Evolutionary conservation across 1,284 basidiomycete genomes (phyloP), one percentile per base, ranked within the genome.

Genomic region (Apiotrichum gracile): DNA sequence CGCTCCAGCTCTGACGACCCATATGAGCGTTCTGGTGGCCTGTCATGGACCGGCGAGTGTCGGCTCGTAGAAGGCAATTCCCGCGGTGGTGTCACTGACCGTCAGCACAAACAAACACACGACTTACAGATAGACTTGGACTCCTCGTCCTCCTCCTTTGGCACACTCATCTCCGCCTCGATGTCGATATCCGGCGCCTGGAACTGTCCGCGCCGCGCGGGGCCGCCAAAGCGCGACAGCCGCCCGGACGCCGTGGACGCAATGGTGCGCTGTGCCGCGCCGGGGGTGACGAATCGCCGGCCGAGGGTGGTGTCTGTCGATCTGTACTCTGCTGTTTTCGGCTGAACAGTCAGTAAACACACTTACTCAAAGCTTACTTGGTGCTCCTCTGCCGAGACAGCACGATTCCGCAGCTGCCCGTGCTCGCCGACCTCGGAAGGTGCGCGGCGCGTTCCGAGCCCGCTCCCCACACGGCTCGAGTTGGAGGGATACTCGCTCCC

Each of bases 181-280:
- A 38, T 5, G n/a, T 60, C 64, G 10, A 27, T 29, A 13, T 64
- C 61, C 8, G 52, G 34, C 24, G 56, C 43, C 49, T 7, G 54
- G 47, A 10, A 67, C 52, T 33, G 27, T 1, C 67, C 64, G 25
- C 71, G 54, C 19, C 70, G 58, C 2, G 71, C 70, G 17, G 71
- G 71, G 1, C 71, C 71, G 3, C 71, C 71, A 45, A 73, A 73
- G 25, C 67, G 57, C 3, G 70, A 69, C 5, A 73, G 59, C 1
- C 69, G 55, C 4, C 59, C 63, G 1, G 71, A 66, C 3, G 69
- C 66, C 2, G 60, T 47, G 10, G 62, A 27, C 8, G 50, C 47
- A 21, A 71, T 24, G 0, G 61, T 66, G 16, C 71, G 47, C 17
- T 69, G 67, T 0, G 63, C 45, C 6, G 65, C 17, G 1, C 65